Evolutionary conservation across 1,284 basidiomycete species (phyloP).

Genomic region (Ceratobasidium sp.): DNA sequence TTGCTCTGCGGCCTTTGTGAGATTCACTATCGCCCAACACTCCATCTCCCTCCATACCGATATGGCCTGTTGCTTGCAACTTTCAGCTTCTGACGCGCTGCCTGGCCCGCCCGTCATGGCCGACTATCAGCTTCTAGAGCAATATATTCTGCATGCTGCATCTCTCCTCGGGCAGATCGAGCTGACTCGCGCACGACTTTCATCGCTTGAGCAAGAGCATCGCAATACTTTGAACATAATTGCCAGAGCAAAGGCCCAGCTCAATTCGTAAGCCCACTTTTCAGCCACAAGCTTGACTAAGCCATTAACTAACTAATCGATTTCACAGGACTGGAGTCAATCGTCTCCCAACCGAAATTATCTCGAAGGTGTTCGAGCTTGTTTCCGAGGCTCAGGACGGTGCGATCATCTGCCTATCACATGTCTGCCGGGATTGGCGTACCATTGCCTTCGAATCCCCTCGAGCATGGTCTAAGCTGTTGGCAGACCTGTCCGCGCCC

Average conservation of each 20-base stretch:
- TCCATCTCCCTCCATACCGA: background rate
- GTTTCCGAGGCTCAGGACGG: slow-evolving; percentile 39
- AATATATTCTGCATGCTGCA: slow-evolving; percentile 32
- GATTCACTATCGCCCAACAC: background rate
- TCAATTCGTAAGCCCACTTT: slow-evolving; percentile 33
- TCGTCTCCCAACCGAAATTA: slow-evolving; percentile 41
- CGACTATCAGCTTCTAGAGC: slow-evolving; percentile 27
- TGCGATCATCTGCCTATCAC: slow-evolving; percentile 41
- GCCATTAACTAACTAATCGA: background rate
- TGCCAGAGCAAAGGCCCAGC: slow-evolving; percentile 3
- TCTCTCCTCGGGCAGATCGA: slow-evolving; percentile 18
- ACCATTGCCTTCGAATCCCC: slow-evolving; percentile 34
- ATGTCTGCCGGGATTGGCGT: slow-evolving; percentile 44
- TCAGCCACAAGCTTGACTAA: background rate
- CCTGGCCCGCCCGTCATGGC: slow-evolving; percentile 19
- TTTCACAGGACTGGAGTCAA: slow-evolving; percentile 23
- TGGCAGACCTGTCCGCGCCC: slow-evolving; percentile 31
- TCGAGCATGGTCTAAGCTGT: slow-evolving; percentile 43
- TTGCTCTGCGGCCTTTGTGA: background rate
- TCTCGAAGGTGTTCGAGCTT: slow-evolving; percentile 40
- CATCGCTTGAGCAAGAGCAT: slow-evolving; percentile 21
- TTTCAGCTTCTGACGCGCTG: slow-evolving; percentile 10
- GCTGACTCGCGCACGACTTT: slow-evolving; percentile 20
- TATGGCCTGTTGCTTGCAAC: slow-evolving; percentile 23
- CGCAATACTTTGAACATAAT: slow-evolving; percentile 3